These are phyloP conservation scores for Epichloe amarillans DNA, from an alignment of 2,329 filamentous ascomycete genomes.

Conservation along the genomic window DNA sequence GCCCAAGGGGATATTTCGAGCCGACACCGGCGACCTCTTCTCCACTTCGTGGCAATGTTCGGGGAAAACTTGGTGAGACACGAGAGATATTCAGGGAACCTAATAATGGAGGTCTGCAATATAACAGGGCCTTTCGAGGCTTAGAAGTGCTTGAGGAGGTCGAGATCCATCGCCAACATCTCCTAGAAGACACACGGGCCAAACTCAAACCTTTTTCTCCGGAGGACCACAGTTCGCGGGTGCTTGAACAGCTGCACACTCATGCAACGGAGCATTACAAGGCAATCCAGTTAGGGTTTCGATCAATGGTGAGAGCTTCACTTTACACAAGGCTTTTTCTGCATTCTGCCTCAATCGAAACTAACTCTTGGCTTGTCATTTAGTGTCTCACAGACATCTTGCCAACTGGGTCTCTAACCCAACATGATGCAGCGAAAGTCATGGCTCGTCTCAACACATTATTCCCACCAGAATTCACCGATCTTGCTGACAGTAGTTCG, in stretches of 20 bases:
- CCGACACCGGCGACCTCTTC: not conserved
- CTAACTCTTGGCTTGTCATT: not conserved
- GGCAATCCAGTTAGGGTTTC: slow-evolving; percentile 20
- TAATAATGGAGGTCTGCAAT: slow-evolving; percentile 17
- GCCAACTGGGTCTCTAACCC: slow-evolving; percentile 1
- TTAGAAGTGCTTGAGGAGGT: slow-evolving; percentile 19
- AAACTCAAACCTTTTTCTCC: slow-evolving; percentile 7
- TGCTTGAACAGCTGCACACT: slow-evolving; percentile 19
- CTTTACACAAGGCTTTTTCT: not conserved
- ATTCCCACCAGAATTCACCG: slow-evolving; percentile 15
- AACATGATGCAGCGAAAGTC: slow-evolving; percentile 10
- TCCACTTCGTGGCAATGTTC: slow-evolving; percentile 11
- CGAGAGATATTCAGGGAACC: slow-evolving; percentile 15
- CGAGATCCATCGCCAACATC: slow-evolving; percentile 18
- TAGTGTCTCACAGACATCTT: slow-evolving; percentile 2
- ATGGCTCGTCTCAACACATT: slow-evolving; percentile 24
- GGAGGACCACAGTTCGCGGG: slow-evolving; percentile 7
- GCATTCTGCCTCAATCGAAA: not conserved
- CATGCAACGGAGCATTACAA: slow-evolving; percentile 16
- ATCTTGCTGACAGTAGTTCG: slow-evolving; percentile 8
- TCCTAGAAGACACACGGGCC: slow-evolving; percentile 13
- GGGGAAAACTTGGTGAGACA: slow-evolving; percentile 15
- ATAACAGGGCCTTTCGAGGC: slow-evolving; percentile 15
- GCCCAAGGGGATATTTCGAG: not conserved
- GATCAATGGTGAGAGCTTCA: slow-evolving; percentile 16